phyloP scores from a whole-genome alignment of 2,329 filamentous ascomycete genomes.

The Thelonectria blattea region DNA sequence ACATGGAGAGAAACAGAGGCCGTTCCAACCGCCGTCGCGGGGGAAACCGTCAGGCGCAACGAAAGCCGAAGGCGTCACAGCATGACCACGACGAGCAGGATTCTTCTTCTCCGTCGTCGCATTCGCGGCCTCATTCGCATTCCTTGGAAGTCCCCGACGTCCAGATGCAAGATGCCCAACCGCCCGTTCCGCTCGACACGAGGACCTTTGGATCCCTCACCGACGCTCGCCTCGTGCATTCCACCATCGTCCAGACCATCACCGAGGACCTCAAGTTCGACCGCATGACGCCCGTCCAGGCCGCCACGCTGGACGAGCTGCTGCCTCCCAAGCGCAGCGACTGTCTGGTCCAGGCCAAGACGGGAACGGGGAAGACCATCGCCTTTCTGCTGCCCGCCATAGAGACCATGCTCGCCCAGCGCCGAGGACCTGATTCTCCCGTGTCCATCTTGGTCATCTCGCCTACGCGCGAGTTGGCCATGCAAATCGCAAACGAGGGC shows the following conservation, averaged over 20 bases:
- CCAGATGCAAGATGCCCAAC: background rate
- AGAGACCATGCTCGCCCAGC: constrained; percentile 69
- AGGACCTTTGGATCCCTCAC: constrained; percentile 54
- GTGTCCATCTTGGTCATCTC: constrained; percentile 70
- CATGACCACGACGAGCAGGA: background rate
- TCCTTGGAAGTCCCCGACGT: background rate
- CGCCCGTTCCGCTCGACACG: constrained; percentile 49
- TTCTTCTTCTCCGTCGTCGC: background rate
- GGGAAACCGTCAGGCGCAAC: background rate
- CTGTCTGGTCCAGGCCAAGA: constrained; percentile 81
- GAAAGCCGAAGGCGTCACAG: background rate
- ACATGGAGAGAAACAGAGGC: background rate
- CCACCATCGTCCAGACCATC: constrained; percentile 54
- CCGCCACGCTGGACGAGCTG: constrained; percentile 56
- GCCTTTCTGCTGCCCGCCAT: constrained; percentile 86
- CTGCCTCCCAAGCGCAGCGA: constrained; percentile 53
- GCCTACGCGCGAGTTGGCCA: constrained; percentile 73
- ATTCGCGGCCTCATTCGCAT: background rate
- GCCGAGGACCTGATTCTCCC: constrained; percentile 42
- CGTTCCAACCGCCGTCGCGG: background rate
- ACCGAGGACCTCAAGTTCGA: constrained; percentile 56
- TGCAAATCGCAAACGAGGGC: constrained; percentile 76
- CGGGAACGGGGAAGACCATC: constrained; percentile 85
- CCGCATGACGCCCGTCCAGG: constrained; percentile 62
- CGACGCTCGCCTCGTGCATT: constrained; percentile 50